phyloP scores from a whole-genome alignment of 2,329 filamentous ascomycete species.

The Colletotrichum tanaceti region DNA sequence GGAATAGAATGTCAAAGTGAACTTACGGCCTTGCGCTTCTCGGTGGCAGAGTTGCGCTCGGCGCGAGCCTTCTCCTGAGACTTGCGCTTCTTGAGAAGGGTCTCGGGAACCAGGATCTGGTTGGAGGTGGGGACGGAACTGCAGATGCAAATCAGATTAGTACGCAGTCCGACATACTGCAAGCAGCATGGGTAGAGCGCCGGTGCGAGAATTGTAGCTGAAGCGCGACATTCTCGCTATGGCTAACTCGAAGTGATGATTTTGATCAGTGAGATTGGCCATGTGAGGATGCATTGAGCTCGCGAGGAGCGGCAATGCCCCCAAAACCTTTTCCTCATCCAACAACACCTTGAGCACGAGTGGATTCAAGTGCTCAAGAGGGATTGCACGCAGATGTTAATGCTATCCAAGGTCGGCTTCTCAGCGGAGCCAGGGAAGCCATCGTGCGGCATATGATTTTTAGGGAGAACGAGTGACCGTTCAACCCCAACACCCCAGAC shows the following conservation, averaged over 20 bases:
- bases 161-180: constrained; percentile 77
- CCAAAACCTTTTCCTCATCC: constrained; percentile 66
- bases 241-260: constrained; percentile 82
- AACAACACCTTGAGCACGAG: constrained; percentile 74
- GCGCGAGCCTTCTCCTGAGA: constrained; percentile 99
- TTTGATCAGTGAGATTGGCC: constrained; percentile 80
- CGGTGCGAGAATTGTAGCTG: constrained; percentile 93
- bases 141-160: constrained; percentile 74
- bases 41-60: constrained; percentile 80
- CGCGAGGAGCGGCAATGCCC: not conserved
- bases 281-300: constrained; percentile 40
- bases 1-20: constrained; percentile 45
- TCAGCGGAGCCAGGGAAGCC: constrained; percentile 44
- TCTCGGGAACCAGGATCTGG: constrained; percentile 98
- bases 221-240: constrained; percentile 91
- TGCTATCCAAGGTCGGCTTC: constrained; percentile 43
- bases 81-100: constrained; percentile 99
- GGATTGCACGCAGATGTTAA: constrained; percentile 59
- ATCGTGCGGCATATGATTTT: constrained; percentile 77
- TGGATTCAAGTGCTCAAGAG: constrained; percentile 57
- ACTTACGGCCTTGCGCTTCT: constrained; percentile 93
- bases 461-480: constrained; percentile 74
- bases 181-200: constrained; percentile 73
- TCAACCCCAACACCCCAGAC: constrained; percentile 83
- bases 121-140: constrained; percentile 94